Conservation (phyloP, 116 monocot species). For the Zostera marina region DNA sequence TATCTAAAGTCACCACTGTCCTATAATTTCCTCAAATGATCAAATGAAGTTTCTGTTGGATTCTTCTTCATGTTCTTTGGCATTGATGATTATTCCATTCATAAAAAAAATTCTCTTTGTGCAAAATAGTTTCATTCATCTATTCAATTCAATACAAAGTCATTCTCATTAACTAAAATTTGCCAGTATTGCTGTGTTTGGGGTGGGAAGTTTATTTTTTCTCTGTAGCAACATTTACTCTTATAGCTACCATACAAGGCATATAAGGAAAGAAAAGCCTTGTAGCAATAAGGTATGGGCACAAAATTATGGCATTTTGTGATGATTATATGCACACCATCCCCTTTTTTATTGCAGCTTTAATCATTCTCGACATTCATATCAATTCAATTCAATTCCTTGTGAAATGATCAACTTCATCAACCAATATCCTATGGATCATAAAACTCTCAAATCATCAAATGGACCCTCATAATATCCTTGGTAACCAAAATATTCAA, state of each 20-base stretch:
- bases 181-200: slow-evolving; percentile 17
- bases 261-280: neutral
- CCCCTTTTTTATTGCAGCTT: neutral
- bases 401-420: neutral
- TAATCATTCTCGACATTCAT: neutral
- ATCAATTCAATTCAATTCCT: neutral
- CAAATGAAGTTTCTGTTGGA: slow-evolving; percentile 9
- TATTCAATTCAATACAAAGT: too few relatives aligned
- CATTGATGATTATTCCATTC: neutral
- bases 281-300: slow-evolving; percentile 6
- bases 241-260: slow-evolving; percentile 1
- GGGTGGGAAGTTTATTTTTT: slow-evolving; percentile 11
- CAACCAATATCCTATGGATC: neutral
- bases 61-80: slow-evolving; percentile 6
- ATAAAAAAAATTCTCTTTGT: slow-evolving; percentile 2
- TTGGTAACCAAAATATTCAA: neutral
- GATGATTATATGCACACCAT: slow-evolving; percentile 1
- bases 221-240: slow-evolving; percentile 13
- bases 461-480: slow-evolving; percentile 3
- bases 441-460: neutral
- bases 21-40: slow-evolving; percentile 18
- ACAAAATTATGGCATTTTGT: neutral
- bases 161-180: too few relatives aligned
- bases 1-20: slow-evolving; percentile 19
- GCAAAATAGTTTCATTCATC: neutral